Base-by-base conservation (phyloP, 257 asterid genomes). In the Hygrophila difformis region DNA sequence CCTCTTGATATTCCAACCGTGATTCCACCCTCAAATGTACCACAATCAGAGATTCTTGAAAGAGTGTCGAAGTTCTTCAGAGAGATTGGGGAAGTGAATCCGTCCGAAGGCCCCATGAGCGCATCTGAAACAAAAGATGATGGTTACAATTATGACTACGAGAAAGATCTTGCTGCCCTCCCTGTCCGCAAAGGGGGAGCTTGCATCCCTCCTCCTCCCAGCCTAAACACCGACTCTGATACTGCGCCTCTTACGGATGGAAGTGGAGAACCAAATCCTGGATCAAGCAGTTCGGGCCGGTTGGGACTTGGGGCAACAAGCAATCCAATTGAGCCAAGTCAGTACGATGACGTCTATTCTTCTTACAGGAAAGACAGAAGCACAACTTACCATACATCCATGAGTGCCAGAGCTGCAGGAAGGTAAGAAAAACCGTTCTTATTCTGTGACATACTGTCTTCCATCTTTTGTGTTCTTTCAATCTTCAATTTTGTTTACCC, bases 281-380 rank as follows among this genome's bases (percentile, higher is more conserved):
- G 86, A 21, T 66, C 87, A 3, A 66, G 75, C 49, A 70, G 82
- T 48, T 69, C 87, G 0, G 93, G 91, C 14, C 55, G 96, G 56
- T 63, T 74, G 63, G 96, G 95, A 18, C 88, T 89, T 8, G 98
- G 98, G 42, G 96, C 96, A 14, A 62, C 74, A 1, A 79, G 82
- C 3, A 66, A 80, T 49, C 82, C 94, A n/a, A 86, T 78, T 2
- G 94, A 82, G 64, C 67, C 73, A 6, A 91, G 82, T 49, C 96
- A 91, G 49, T 91, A 91, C 18, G 98, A 86, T 12, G 98, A 91
- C 44, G 96, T 91, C 45, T 91, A 91, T 65, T 68, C 84, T 12
- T 91, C 98, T 44, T 91, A 91, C 39, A 65, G 95, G 70, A 91
- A 89, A 48, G 86, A 86, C 40, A 86, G 96, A 59, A 91, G 98